Evolutionary conservation across 768 basidiomycete genomes (phyloP).

Genomic region (Auricularia heimuer): DNA sequence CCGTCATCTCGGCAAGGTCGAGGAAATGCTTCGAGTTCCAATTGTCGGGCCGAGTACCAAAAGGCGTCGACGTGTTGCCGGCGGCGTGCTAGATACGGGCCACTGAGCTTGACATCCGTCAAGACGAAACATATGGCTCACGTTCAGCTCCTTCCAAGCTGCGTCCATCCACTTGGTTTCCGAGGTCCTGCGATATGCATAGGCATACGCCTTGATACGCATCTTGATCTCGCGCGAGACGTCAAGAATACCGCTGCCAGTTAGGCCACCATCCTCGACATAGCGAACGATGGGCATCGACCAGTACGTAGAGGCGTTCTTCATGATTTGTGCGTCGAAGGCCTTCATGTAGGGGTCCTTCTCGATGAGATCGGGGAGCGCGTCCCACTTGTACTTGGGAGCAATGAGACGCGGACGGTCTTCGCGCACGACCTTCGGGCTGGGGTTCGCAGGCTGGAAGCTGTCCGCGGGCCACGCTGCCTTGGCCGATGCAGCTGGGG

Average conservation of each 20-base stretch:
- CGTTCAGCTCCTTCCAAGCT: conserved; percentile 73
- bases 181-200: conserved; percentile 84
- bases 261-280: conserved; percentile 54
- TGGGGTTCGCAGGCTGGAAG: conserved; percentile 55
- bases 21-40: conserved; percentile 94
- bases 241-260: conserved; percentile 79
- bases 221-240: conserved; percentile 81
- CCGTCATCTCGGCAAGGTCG: conserved; percentile 80
- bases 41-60: conserved; percentile 51
- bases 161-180: conserved; percentile 88
- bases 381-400: conserved; percentile 84
- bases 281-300: conserved; percentile 57
- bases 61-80: conserved; percentile 53
- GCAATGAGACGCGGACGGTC: conserved; percentile 90
- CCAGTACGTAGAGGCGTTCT: conserved; percentile 73
- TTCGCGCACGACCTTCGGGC: conserved; percentile 49
- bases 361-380: conserved; percentile 64
- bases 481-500: conserved; percentile 36
- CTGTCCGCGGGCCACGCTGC: conserved; percentile 73
- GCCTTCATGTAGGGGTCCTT: conserved; percentile 74
- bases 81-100: conserved; percentile 50
- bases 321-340: conserved; percentile 90
- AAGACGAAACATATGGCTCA: conserved; percentile 26
- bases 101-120: conserved; percentile 4
- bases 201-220: conserved; percentile 86